Base-by-base conservation (phyloP, 1,139 yeast genomes). In the Geotrichum klebahnii region DNA sequence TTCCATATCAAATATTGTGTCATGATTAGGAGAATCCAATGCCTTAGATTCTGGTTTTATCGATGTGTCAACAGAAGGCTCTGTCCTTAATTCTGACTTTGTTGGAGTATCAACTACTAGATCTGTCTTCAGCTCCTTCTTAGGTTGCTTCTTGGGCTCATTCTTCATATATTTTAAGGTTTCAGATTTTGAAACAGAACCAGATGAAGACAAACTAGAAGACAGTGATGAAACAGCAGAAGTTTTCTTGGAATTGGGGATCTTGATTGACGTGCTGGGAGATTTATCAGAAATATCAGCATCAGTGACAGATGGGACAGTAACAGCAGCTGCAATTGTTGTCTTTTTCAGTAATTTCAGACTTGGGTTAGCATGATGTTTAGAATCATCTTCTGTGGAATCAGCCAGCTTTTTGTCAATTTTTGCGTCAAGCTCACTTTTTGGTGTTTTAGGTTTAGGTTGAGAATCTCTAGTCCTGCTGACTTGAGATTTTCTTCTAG, bases 141-240 rank as follows among this genome's bases (percentile, higher is more conserved):
- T 19, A 5, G 35, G 9, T 5, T 5, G 35, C 16, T 19, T 5
- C 16, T 32, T 9, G 12, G 5, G 17, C 10, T 20, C 38, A 8
- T 35, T 17, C 19, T 14, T 17, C 20, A 26, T 26, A 26, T 26
- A 26, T 8, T 26, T 26, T 20, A 12, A 23, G 17, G 29, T 37
- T 19, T 16, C 17, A n/a, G n/a, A n/a, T 14, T 28, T 24, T 12
- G 22, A 20, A 3, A 16, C n/a, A 22, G 41, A 37, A 3, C 16
- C 19, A 8, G 41, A 37, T 2, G 50, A 46, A 3, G 50, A 46
- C 10, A 41, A 19, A 28, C 50, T 46, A 8, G 50, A 46, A 5
- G 50, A 46, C 16, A 46, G 32, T 5, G 46, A 40, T n/a, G 50
- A 46, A 16, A 32, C 28, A 2, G 45, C 45, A 5, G 50, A 40